Evolutionary conservation across 2,329 filamentous ascomycete species (phyloP), one percentile per base, ranked within the genome.

Genomic region (Berkeleyomyces rouxiae): DNA sequence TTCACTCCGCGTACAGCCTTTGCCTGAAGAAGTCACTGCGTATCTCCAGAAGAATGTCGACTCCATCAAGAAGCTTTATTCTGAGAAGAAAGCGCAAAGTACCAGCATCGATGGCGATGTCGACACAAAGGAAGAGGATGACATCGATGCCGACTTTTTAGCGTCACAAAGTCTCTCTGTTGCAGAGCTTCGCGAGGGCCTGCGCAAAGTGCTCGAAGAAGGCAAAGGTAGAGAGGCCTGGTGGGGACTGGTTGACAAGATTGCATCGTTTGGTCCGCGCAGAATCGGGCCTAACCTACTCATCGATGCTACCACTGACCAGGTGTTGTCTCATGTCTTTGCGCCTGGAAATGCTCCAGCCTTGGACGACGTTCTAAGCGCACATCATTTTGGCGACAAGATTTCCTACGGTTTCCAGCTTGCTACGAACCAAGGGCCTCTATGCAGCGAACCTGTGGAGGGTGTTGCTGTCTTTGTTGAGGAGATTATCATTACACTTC

Each of bases 351-450:
- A 66, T 33, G 67, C 70, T 31, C 75, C 75, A 3, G 72, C 74
- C 5, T 74, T 75, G 3, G 75, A 77, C 58, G 79, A 82, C 62
- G 73, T 74, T 58, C 74, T 87, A 49, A 75, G 78, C 62, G 78
- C 85, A 3, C 78, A 79, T 58, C 86, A 93, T 69, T 85, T 97
- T 67, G 83, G 85, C 63, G 92, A 97, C 76, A 97, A 95, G 71
- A 88, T 97, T 66, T 79, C 83, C 7, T 91, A 99, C 71, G 91
- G 89, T 58, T 99, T 99, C 79, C 93, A 99, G 72, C 85, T 97
- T 13, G 87, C 90, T 46, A 95, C 86, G 0, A 82, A 84, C 31
- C 90, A 95, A 73, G 93, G 93, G 0, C 91, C 93, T 0, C 81
- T 97, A 59, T 97, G 93, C 73, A 82, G 89, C 68, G 93, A 99